Evolutionary conservation across 768 basidiomycete species (phyloP).

Genomic region (Agaricus sinodeliciosus): DNA sequence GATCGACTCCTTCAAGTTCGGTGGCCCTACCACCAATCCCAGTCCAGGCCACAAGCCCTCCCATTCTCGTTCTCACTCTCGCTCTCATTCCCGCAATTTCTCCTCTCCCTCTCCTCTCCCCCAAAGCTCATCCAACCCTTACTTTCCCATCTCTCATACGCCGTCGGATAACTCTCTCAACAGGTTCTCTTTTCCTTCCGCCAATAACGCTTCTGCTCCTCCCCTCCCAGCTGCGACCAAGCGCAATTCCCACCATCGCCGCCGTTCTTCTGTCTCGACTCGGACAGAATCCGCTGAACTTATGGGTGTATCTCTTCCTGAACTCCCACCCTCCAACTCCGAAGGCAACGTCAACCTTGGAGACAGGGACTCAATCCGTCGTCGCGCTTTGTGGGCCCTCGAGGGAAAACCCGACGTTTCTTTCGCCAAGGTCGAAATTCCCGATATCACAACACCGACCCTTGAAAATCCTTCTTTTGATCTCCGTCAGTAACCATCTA

Average conservation of each 20-base stretch:
- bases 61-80: slow-evolving; percentile 62
- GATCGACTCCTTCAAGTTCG: slow-evolving; percentile 74
- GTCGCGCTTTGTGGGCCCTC: slow-evolving; percentile 78
- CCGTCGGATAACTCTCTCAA: slow-evolving; percentile 1
- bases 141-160: slow-evolving; percentile 22
- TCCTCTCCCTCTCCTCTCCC: slow-evolving; percentile 31
- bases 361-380: slow-evolving; percentile 73
- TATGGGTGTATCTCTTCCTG: slow-evolving; percentile 75
- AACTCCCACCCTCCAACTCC: slow-evolving; percentile 50
- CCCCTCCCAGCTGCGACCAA: slow-evolving; percentile 34
- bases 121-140: slow-evolving; percentile 21
- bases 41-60: slow-evolving; percentile 56
- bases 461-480: slow-evolving; percentile 53
- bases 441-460: slow-evolving; percentile 61
- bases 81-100: slow-evolving; percentile 32
- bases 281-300: slow-evolving; percentile 86
- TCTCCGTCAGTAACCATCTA: slow-evolving; percentile 46
- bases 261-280: slow-evolving; percentile 84
- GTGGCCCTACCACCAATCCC: slow-evolving; percentile 31
- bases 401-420: slow-evolving; percentile 75
- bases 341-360: slow-evolving; percentile 66
- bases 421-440: slow-evolving; percentile 78
- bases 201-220: slow-evolving; percentile 18
- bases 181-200: slow-evolving; percentile 17
- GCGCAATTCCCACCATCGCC: slow-evolving; percentile 77